Base-by-base conservation (phyloP, 2,329 filamentous ascomycete genomes). In the Epichloe sibirici region DNA sequence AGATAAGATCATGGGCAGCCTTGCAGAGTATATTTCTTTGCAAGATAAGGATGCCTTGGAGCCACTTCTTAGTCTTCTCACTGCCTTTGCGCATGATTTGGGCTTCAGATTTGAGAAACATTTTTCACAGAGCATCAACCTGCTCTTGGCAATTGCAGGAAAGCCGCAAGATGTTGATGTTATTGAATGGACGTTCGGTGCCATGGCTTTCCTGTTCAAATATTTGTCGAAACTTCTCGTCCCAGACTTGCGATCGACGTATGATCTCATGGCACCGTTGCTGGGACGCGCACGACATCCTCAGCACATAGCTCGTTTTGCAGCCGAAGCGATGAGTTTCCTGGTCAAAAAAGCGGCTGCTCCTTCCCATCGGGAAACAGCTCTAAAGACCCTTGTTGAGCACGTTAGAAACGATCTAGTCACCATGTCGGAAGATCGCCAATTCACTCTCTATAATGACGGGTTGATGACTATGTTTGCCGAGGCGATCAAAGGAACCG, bases 161-260 rank as follows among this genome's bases (percentile, higher is more conserved):
- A 86, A 82, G 61, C 82, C 88, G 51, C 77, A 86, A 53, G 85
- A 88, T 62, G 83, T 88, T 28, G 88, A 90, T 57, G 90, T 94
- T n/a, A 88, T 97, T 49, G 93, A 98, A 71, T 97, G 91, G 90
- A 91, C 88, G 49, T 98, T 98, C 70, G 89, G 85, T 12, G 90
- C 88, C 60, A 75, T 98, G 52, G 90, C 93, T 45, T 98, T 94
- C 75, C 75, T 97, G 42, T 96, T 98, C 79, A 98, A 98, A 66
- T 97, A 97, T 64, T 79, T 98, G 5, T 94, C 90, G 2, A 83
- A 88, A 57, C 77, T 97, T 0, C 71, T 98, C 23, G 86, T 93
- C 0, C 85, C 89, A 4, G 88, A 98, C 63, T 71, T 98, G 57
- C 77, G 87, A 56, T 89, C 91, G 46, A 84, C 94, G 2, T 90